Evolutionary conservation across 352 stramenopile genomes (phyloP), one percentile per base, ranked within the genome.

Genomic region (Albugo candida): DNA sequence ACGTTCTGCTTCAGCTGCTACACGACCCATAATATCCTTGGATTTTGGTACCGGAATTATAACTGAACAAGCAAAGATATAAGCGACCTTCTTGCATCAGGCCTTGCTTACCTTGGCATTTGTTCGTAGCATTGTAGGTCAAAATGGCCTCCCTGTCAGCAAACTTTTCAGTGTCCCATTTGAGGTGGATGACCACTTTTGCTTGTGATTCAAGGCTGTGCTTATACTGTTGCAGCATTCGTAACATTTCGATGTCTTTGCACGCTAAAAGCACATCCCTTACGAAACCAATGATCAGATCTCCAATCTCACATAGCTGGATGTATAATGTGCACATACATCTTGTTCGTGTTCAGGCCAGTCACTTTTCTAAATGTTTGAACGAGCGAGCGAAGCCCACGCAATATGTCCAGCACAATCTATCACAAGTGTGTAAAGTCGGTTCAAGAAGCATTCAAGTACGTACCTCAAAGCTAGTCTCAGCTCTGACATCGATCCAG

Each of bases 351-450:
- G 5, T 46, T 10, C 13, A 41, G 20, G 10, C 45, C 51, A 47
- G 75, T 67, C 18, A 87, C 58, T 1, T 67, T 69, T 49, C 83
- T 87, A 43, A 83, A 59, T 0, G 70, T 83, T 54, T 84, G 77
- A 11, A 70, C 66, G 13, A 98, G 67, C 5, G 94, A 98, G 13
- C 95, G 76, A 41, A 93, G 96, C 16, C 81, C 85, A 56, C 95
- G 81, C 47, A 98, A 84, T 35, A 97, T 73, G 18, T 89, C 78
- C 53, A 86, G 56, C 18, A 89, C 62, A 14, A 86, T 50, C 76
- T 89, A 46, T 44, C 34, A n/a, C 54, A 31, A 53, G 16, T 19
- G 1, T 14, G 11, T 20, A 31, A 20, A 5, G 2, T 21, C 36
- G 10, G 14, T 16, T 20, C 20, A 21, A 1, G 10, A 42, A n/a